Evolutionary conservation across 495 filamentous ascomycete genomes (phyloP), one percentile per base, ranked within the genome.

Genomic region (Cenococcum geophilum): DNA sequence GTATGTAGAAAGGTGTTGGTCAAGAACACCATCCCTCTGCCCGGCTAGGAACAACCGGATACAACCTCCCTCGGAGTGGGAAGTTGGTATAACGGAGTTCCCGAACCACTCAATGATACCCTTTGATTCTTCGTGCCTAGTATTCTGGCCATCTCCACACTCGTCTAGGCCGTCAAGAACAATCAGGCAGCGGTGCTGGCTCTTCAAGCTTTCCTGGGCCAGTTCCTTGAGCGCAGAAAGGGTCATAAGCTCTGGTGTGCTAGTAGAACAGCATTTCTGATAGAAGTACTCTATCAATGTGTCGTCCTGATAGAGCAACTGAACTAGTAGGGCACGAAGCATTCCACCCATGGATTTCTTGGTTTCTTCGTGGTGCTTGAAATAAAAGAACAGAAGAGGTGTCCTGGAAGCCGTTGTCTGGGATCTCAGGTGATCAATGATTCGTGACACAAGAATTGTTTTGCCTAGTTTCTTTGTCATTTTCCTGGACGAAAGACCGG

Each of bases 81-180:
- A 32, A 32, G 3, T 32, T 32, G 27, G 27, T 32, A 32, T 32
- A 2, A 32, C 27, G 27, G 27, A 32, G 27, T 32, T 32, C 27
- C 6, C 3, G 27, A 32, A 32, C 27, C 27, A 32, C 27, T 32
- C 27, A 32, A 32, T 32, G 27, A 32, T 6, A 32, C 6, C 27
- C 27, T 32, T 6, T 32, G 27, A 32, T 6, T 32, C 27, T 32
- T 32, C 27, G 27, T 32, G 27, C 27, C 27, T 32, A 32, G 27
- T 32, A 32, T 32, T 6, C 6, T 32, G 27, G 3, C 27, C 27
- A 6, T 32, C 27, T 32, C 48, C 52, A 42, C 62, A 68, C 47
- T 68, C 65, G 23, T 68, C 65, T 10, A 68, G 48, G 1, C 65
- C 65, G 36, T 68, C 65, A 40, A 68, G 25, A 20, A 68, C 50